Evolutionary conservation across 2,329 filamentous ascomycete genomes (phyloP).

Genomic region (Macrophomina tecta): DNA sequence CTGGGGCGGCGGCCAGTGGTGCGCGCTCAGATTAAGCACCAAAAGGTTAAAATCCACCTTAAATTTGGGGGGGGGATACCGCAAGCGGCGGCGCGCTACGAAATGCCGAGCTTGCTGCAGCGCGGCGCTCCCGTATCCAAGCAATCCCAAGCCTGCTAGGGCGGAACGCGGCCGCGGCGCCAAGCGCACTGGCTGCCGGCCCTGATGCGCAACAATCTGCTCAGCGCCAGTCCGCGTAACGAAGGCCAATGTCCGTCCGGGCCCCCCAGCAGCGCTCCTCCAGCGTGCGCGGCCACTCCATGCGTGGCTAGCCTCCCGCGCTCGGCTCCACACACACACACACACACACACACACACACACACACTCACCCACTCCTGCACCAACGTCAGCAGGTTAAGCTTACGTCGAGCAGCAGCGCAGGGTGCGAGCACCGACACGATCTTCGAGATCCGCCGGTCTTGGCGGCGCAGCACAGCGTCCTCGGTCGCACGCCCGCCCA

Average conservation of each 20-base stretch:
- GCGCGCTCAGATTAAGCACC: constrained; percentile 24
- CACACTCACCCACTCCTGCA: no score
- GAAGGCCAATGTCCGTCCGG: neutral
- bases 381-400: constrained; percentile 25
- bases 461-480: neutral
- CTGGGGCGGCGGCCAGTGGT: neutral
- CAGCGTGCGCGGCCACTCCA: constrained; percentile 3
- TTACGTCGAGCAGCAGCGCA: constrained; percentile 25
- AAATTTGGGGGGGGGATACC: constrained; percentile 14
- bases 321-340: constrained; percentile 3
- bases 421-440: constrained; percentile 10
- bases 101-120: constrained; percentile 1
- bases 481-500: neutral
- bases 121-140: constrained; percentile 7
- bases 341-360: neutral
- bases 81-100: constrained; percentile 6
- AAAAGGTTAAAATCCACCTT: constrained; percentile 22
- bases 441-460: constrained; percentile 14
- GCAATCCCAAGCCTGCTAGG: constrained; percentile 14
- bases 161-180: neutral
- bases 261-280: no score
- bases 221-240: neutral
- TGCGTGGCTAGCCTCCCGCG: constrained; percentile 13
- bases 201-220: constrained; percentile 3
- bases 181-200: constrained; percentile 1